These are phyloP conservation scores for Pleurotus platypus DNA, from an alignment of 768 basidiomycete genomes.

Conservation along the genomic window DNA sequence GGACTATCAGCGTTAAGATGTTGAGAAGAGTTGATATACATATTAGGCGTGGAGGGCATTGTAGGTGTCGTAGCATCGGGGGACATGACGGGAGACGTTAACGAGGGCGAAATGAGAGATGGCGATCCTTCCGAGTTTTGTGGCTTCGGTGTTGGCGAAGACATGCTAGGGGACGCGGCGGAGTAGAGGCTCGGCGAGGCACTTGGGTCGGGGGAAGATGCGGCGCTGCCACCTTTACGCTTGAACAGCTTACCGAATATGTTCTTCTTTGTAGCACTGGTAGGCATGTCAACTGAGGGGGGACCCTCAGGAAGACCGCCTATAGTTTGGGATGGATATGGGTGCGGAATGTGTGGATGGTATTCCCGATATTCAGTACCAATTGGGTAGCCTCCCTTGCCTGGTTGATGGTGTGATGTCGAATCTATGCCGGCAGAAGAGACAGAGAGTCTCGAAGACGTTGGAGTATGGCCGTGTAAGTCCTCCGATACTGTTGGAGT, in stretches of 20 bases:
- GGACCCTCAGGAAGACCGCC: background rate
- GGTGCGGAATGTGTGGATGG: conserved; percentile 12
- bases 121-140: background rate
- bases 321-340: background rate
- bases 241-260: conserved; percentile 76
- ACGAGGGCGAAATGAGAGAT: background rate
- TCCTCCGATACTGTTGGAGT: conserved; percentile 2
- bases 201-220: conserved; percentile 4
- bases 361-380: background rate
- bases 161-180: background rate
- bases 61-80: conserved; percentile 3
- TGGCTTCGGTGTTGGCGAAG: background rate
- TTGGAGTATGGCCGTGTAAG: conserved; percentile 8
- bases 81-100: background rate
- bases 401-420: background rate
- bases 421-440: conserved; percentile 8
- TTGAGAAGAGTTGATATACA: background rate
- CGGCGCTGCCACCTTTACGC: conserved; percentile 33
- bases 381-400: background rate
- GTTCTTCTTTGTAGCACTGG: conserved; percentile 39
- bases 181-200: conserved; percentile 2
- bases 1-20: background rate
- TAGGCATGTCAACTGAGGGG: background rate
- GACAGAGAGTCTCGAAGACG: conserved; percentile 6
- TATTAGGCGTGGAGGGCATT: background rate